Evolutionary conservation across 2,329 filamentous ascomycete species (phyloP).

Genomic region (Aschersonia sp.): DNA sequence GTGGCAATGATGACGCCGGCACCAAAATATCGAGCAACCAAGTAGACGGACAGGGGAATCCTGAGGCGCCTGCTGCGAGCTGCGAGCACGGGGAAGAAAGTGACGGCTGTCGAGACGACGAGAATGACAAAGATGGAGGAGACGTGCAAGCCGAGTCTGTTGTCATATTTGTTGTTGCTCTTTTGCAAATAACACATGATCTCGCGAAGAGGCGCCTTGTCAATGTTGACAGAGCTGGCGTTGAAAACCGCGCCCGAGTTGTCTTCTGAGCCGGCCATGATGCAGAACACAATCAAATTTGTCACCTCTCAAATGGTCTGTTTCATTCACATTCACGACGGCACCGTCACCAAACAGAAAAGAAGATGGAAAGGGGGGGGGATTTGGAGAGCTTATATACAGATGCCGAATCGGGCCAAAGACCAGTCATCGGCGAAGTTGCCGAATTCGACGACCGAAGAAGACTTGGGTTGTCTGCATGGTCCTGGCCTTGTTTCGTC

Average conservation of each 20-base stretch:
- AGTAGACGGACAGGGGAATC: conserved; percentile 61
- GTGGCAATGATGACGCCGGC: conserved; percentile 89
- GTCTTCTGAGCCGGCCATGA: not conserved
- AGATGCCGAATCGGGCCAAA: too few relatives aligned
- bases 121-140: conserved; percentile 84
- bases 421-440: too few relatives aligned
- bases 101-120: conserved; percentile 51
- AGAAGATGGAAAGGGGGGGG: too few relatives aligned
- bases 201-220: conserved; percentile 14
- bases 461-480: too few relatives aligned
- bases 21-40: conserved; percentile 82
- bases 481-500: too few relatives aligned
- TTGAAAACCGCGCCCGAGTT: conserved; percentile 31
- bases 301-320: too few relatives aligned
- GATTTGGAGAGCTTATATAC: too few relatives aligned
- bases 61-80: conserved; percentile 41
- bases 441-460: too few relatives aligned
- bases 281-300: not conserved
- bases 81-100: conserved; percentile 60
- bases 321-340: too few relatives aligned
- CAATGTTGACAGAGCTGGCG: conserved; percentile 50
- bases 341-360: too few relatives aligned
- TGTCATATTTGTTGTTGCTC: conserved; percentile 37
- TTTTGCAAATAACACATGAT: conserved; percentile 35
- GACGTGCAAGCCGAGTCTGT: conserved; percentile 57